Conservation (phyloP, 148 eudicot species). For the Amaranthus hypochondriacus region DNA sequence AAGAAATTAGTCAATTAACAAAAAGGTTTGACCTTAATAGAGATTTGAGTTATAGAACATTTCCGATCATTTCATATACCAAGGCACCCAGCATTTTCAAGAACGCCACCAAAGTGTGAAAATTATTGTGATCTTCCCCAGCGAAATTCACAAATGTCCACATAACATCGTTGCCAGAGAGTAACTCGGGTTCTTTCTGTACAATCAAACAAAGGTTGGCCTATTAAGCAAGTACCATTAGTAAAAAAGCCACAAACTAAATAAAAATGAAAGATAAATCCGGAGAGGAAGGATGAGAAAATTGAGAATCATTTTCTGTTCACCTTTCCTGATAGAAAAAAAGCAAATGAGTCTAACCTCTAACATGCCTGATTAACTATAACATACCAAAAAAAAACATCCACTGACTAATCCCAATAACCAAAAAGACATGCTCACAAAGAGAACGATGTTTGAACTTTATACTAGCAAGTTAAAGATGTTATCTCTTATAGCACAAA, state of each 20-base stretch:
- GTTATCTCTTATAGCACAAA: neutral
- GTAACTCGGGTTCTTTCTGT: constrained; percentile 93
- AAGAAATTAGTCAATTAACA: constrained; percentile 17
- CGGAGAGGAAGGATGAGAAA: neutral
- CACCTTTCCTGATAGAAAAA: neutral
- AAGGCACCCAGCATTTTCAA: constrained; percentile 83
- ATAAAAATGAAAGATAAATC: neutral
- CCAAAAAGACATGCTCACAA: neutral
- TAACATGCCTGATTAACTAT: neutral
- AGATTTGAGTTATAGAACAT: neutral
- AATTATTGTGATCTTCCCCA: constrained; percentile 93
- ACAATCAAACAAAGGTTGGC: constrained; percentile 4
- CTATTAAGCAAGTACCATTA: neutral
- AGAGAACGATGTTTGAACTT: neutral
- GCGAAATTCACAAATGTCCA: constrained; percentile 97
- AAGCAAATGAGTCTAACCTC: neutral
- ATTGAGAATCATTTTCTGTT: neutral
- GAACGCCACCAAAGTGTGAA: constrained; percentile 87
- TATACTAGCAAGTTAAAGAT: too few relatives aligned
- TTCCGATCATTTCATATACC: constrained; percentile 41
- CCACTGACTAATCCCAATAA: neutral
- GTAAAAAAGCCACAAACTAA: neutral
- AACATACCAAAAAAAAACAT: too few relatives aligned
- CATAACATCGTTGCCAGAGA: constrained; percentile 86
- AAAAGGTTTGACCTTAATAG: constrained; percentile 1